phyloP scores from a whole-genome alignment of 2,329 filamentous ascomycete species.

The Monilinia fructicola region DNA sequence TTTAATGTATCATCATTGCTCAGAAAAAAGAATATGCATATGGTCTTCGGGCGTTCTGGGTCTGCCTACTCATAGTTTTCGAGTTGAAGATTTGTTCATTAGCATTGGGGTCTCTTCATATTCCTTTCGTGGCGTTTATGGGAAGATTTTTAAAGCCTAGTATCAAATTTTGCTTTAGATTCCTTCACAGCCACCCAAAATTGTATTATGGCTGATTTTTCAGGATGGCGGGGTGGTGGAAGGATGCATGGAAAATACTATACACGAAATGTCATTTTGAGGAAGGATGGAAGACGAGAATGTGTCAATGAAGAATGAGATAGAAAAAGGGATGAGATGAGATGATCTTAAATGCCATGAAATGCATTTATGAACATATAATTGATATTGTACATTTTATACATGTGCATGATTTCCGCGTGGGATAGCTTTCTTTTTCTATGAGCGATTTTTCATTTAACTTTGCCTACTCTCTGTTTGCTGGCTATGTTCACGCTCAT shows the following conservation, averaged over 20 bases:
- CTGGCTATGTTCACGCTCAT: neutral
- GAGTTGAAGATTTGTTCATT: conserved; percentile 24
- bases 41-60: conserved; percentile 24
- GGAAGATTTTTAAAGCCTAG: conserved; percentile 21
- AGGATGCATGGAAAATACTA: conserved; percentile 5
- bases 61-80: conserved; percentile 19
- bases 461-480: neutral
- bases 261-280: conserved; percentile 15
- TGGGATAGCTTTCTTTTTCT: neutral
- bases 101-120: conserved; percentile 24
- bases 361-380: conserved; percentile 26
- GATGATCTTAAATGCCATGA: conserved; percentile 23
- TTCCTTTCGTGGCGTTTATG: conserved; percentile 19
- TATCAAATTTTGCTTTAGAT: conserved; percentile 15
- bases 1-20: conserved; percentile 37
- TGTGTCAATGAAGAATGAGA: conserved; percentile 17
- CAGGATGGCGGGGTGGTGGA: conserved; percentile 17
- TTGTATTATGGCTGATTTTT: conserved; percentile 26
- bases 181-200: conserved; percentile 25
- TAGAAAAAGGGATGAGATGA: conserved; percentile 17
- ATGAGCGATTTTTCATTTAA: neutral
- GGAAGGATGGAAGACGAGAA: conserved; percentile 2
- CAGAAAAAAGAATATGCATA: conserved; percentile 29
- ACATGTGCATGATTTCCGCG: neutral
- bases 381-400: conserved; percentile 15